These are phyloP conservation scores for Carex littledalei DNA, from an alignment of 176 grass and related monocot species.

Conservation along the genomic window DNA sequence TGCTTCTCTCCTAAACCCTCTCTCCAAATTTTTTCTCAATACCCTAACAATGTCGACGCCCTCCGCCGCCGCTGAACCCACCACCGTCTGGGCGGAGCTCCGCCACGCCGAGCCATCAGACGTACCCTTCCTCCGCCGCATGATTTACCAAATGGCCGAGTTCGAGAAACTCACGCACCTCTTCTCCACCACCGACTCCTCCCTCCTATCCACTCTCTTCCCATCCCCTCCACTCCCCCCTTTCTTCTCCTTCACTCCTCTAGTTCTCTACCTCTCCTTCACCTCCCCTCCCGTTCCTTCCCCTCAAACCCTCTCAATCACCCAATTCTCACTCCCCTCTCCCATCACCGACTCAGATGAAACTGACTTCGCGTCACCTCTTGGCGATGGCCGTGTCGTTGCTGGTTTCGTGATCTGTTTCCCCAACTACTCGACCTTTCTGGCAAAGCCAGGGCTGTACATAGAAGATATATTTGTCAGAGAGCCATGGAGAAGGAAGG, in stretches of 20 bases:
- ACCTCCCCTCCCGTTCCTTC: not conserved
- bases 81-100: slow-evolving; percentile 64
- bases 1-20: not conserved
- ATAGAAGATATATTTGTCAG: slow-evolving; percentile 68
- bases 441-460: slow-evolving; percentile 52
- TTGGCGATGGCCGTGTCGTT: slow-evolving; percentile 25
- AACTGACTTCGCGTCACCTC: slow-evolving; percentile 37
- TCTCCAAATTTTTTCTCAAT: not conserved
- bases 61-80: slow-evolving; percentile 29
- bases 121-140: slow-evolving; percentile 67
- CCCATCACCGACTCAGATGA: slow-evolving; percentile 39
- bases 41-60: slow-evolving; percentile 42
- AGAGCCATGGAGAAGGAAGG: slow-evolving; percentile 67
- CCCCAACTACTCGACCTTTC: slow-evolving; percentile 69
- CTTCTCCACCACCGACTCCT: slow-evolving; percentile 60
- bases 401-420: slow-evolving; percentile 65
- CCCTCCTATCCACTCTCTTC: slow-evolving; percentile 48
- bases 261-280: slow-evolving; percentile 52
- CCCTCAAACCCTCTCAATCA: slow-evolving; percentile 21
- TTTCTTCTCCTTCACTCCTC: slow-evolving; percentile 58
- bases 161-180: slow-evolving; percentile 85
- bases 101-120: slow-evolving; percentile 52
- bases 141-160: slow-evolving; percentile 85
- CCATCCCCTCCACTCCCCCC: slow-evolving; percentile 34
- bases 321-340: slow-evolving; percentile 33